phyloP scores from a whole-genome alignment of 352 stramenopile species.

The Globisporangium lucens region DNA sequence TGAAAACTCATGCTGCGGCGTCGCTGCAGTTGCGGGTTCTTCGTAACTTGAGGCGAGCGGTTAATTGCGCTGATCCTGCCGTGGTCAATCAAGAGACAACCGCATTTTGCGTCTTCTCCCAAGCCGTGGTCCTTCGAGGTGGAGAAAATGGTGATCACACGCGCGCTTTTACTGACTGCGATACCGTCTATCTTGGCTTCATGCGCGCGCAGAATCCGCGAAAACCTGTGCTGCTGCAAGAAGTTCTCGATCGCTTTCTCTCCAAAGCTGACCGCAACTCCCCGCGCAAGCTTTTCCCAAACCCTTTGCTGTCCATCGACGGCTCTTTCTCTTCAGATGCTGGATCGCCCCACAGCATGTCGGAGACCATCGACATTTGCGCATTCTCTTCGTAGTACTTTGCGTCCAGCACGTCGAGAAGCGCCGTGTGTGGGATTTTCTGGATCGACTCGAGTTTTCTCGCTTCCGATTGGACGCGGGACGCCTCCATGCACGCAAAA shows the following conservation, averaged over 20 bases:
- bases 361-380: constrained; percentile 48
- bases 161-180: constrained; percentile 43
- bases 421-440: constrained; percentile 25
- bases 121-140: constrained; percentile 73
- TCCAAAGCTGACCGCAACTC: constrained; percentile 75
- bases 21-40: constrained; percentile 24
- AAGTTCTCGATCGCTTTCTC: constrained; percentile 61
- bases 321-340: constrained; percentile 23
- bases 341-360: constrained; percentile 67
- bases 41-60: constrained; percentile 22
- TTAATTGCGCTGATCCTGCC: constrained; percentile 60
- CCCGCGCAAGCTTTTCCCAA: constrained; percentile 48
- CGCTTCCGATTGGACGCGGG: constrained; percentile 20
- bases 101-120: constrained; percentile 53
- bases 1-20: constrained; percentile 26
- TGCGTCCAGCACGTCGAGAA: constrained; percentile 44
- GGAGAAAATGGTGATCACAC: constrained; percentile 69
- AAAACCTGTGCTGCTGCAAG: constrained; percentile 45
- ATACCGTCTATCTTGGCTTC: constrained; percentile 86
- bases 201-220: constrained; percentile 72
- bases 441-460: constrained; percentile 49
- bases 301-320: constrained; percentile 52
- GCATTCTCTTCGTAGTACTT: constrained; percentile 32
- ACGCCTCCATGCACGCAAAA: constrained; percentile 56
- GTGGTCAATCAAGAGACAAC: constrained; percentile 65